Evolutionary conservation across 768 basidiomycete species (phyloP).

Genomic region (Phaeolepiota aurea): DNA sequence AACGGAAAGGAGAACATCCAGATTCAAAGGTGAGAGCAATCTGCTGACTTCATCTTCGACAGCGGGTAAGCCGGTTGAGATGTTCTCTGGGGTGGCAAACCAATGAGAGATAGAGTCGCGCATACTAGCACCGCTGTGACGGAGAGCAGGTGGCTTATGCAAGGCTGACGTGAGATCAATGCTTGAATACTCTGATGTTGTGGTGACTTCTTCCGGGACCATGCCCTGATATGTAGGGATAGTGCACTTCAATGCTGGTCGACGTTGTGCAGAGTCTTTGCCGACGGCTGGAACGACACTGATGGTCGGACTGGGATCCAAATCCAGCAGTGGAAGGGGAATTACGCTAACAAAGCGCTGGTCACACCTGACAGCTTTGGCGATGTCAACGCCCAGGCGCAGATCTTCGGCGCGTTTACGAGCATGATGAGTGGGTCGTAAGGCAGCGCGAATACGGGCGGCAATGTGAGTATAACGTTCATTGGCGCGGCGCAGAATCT

Average conservation of each 20-base stretch:
- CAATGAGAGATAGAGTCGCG: not conserved
- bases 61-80: not conserved
- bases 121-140: not conserved
- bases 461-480: conserved; percentile 29
- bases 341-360: conserved; percentile 26
- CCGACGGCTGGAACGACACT: not conserved
- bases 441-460: conserved; percentile 22
- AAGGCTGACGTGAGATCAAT: not conserved
- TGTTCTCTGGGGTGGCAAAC: not conserved
- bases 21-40: not conserved
- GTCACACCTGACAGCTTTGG: conserved; percentile 30
- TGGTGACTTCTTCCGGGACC: not conserved
- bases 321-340: conserved; percentile 29
- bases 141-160: not conserved
- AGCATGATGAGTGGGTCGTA: conserved; percentile 35
- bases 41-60: not conserved
- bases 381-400: conserved; percentile 36
- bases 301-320: conserved; percentile 10
- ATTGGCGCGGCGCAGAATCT: conserved; percentile 35
- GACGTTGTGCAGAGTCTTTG: not conserved
- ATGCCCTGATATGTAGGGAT: not conserved
- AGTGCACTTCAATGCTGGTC: not conserved
- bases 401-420: conserved; percentile 34
- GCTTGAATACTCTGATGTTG: not conserved
- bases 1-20: not conserved